A percentile compares a stretch with the other conserved stretches of the same genome.
Conservation (phyloP, 495 filamentous ascomycete species). For the Xylaria flabelliformis region DNA sequence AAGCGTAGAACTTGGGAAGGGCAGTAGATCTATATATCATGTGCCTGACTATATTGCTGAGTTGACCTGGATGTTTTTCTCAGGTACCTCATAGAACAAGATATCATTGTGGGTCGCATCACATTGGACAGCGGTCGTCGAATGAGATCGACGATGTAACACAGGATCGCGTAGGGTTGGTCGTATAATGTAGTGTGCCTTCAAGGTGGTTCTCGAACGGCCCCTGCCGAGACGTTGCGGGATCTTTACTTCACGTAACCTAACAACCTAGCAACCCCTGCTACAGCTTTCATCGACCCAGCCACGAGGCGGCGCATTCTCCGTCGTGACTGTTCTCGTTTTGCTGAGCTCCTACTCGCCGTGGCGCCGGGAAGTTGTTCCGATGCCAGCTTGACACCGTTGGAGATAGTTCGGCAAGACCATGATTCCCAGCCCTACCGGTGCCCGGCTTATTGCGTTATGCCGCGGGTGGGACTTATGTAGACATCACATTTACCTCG, state of each 20-base stretch:
- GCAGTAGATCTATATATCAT: background rate
- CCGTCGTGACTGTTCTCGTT: background rate
- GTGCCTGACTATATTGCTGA: background rate
- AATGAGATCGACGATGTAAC: conserved; percentile 22
- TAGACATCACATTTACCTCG: background rate
- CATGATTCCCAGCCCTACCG: conserved; percentile 11
- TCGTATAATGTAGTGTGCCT: conserved; percentile 8
- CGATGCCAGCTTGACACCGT: background rate
- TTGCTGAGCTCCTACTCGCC: background rate
- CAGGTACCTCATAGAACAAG: conserved; percentile 7
- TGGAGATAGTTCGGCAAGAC: background rate
- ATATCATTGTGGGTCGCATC: conserved; percentile 16
- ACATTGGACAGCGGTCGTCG: background rate
- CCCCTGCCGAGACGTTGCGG: conserved; percentile 7
- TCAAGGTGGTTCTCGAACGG: conserved; percentile 19
- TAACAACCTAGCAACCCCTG: background rate
- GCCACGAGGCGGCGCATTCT: background rate
- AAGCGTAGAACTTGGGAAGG: background rate
- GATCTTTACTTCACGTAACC: background rate
- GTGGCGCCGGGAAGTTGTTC: background rate
- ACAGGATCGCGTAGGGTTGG: background rate
- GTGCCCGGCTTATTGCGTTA: background rate
- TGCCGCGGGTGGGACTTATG: background rate
- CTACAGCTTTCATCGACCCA: background rate
- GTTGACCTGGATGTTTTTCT: background rate